phyloP scores from a whole-genome alignment of 768 basidiomycete genomes.

The Suillus variegatus region DNA sequence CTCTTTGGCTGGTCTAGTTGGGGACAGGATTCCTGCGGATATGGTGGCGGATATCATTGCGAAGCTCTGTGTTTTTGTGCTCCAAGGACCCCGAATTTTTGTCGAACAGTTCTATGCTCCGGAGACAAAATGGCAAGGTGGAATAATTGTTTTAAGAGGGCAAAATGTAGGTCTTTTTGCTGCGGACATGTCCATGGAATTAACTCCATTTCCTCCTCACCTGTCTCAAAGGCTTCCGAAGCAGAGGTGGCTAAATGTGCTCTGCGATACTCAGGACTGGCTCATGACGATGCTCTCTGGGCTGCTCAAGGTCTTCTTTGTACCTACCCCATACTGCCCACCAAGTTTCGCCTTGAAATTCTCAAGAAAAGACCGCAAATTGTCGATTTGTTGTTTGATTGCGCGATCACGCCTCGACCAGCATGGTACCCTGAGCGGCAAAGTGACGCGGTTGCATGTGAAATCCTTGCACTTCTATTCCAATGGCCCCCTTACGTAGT shows the following conservation, averaged over 20 bases:
- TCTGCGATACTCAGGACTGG: constrained; percentile 31
- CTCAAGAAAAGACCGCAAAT: constrained; percentile 16
- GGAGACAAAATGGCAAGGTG: constrained; percentile 10
- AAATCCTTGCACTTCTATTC: constrained; percentile 26
- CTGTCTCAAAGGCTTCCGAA: constrained; percentile 4
- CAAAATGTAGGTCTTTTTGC: background rate
- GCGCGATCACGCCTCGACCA: constrained; percentile 21
- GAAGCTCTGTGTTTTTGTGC: constrained; percentile 25
- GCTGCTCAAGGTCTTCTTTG: constrained; percentile 15
- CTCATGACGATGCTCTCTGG: constrained; percentile 17
- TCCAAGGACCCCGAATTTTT: constrained; percentile 24
- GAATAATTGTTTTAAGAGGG: constrained; percentile 12
- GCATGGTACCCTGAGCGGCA: constrained; percentile 32
- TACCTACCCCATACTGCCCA: constrained; percentile 7
- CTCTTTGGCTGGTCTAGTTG: constrained; percentile 23
- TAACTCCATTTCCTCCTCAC: background rate
- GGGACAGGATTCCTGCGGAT: constrained; percentile 17
- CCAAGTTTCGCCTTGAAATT: constrained; percentile 15
- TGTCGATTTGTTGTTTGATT: constrained; percentile 21
- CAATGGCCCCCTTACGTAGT: constrained; percentile 17
- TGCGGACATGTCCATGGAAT: background rate
- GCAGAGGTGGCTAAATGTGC: constrained; percentile 20
- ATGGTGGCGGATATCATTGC: constrained; percentile 26
- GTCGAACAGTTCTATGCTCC: constrained; percentile 21
- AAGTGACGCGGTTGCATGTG: constrained; percentile 23